phyloP scores from a whole-genome alignment of 306 rosid species.

The Cotoneaster glaucophyllus region DNA sequence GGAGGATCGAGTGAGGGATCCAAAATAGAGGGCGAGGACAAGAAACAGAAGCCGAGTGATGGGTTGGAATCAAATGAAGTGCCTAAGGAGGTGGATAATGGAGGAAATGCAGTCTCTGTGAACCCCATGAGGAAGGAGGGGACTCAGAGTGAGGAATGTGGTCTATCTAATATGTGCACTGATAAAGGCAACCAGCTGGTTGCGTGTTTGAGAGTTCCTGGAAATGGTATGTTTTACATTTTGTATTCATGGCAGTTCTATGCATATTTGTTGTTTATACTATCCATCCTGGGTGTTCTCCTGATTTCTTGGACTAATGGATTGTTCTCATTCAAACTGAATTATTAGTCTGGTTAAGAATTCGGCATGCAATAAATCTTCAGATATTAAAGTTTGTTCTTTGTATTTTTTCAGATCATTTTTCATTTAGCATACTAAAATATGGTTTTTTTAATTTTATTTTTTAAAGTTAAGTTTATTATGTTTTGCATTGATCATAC shows the following conservation, averaged over 20 bases:
- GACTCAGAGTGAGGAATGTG: slow-evolving; percentile 38
- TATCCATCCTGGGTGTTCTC: neutral
- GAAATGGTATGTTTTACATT: slow-evolving; percentile 32
- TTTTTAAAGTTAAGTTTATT: neutral
- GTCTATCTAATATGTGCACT: slow-evolving; percentile 32
- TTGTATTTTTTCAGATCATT: neutral
- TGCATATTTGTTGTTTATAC: neutral
- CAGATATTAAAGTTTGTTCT: neutral
- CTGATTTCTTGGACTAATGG: neutral
- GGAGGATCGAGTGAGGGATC: neutral
- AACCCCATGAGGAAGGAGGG: slow-evolving; percentile 15
- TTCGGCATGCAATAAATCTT: neutral
- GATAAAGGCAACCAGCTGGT: slow-evolving; percentile 23
- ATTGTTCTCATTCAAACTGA: neutral
- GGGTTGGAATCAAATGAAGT: slow-evolving; percentile 7
- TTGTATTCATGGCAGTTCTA: neutral
- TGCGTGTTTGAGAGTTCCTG: slow-evolving; percentile 50
- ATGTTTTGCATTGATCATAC: neutral
- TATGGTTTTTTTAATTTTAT: neutral
- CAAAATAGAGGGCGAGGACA: slow-evolving; percentile 10
- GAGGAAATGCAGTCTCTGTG: slow-evolving; percentile 5
- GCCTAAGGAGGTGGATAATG: slow-evolving; percentile 15
- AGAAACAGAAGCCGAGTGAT: slow-evolving; percentile 8
- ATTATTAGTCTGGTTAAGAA: neutral
- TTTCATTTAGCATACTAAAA: neutral